phyloP scores from a whole-genome alignment of 2,329 filamentous ascomycete genomes.

The Pseudogymnoascus sp. region DNA sequence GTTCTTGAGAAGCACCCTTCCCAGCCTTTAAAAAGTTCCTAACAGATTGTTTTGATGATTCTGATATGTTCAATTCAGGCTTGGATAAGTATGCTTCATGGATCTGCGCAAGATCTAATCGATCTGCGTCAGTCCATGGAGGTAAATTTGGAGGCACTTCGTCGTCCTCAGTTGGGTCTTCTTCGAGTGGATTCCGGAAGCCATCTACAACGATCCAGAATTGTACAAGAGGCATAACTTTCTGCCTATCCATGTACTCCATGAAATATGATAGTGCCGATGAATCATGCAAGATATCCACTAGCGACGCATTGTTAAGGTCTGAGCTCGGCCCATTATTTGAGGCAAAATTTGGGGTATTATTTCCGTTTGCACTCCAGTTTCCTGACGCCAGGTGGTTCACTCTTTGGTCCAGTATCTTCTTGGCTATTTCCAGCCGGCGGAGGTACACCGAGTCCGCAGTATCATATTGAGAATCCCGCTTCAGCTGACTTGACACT shows the following conservation, averaged over 20 bases:
- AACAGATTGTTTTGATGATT: slow-evolving; percentile 60
- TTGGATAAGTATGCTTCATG: slow-evolving; percentile 80
- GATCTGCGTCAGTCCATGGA: slow-evolving; percentile 74
- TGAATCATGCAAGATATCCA: slow-evolving; percentile 81
- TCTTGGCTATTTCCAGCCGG: slow-evolving; percentile 83
- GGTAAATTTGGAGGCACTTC: slow-evolving; percentile 50
- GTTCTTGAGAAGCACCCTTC: slow-evolving; percentile 62
- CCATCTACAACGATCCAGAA: slow-evolving; percentile 99
- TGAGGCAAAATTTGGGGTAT: not conserved
- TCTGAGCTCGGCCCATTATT: slow-evolving; percentile 36
- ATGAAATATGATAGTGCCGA: slow-evolving; percentile 96
- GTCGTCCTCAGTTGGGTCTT: slow-evolving; percentile 61
- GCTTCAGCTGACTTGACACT: slow-evolving; percentile 82
- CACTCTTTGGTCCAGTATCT: slow-evolving; percentile 82
- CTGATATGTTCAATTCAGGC: slow-evolving; percentile 69
- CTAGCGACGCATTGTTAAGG: slow-evolving; percentile 65
- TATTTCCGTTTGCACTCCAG: slow-evolving; percentile 30
- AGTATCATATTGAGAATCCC: slow-evolving; percentile 66
- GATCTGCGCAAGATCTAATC: slow-evolving; percentile 82
- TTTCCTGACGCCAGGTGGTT: slow-evolving; percentile 66
- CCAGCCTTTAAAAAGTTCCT: slow-evolving; percentile 72
- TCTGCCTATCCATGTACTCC: slow-evolving; percentile 96
- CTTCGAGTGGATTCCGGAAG: slow-evolving; percentile 86
- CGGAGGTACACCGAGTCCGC: slow-evolving; percentile 82
- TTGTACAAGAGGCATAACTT: slow-evolving; percentile 80